These are phyloP conservation scores for Naganishia albida DNA, from an alignment of 1,284 basidiomycete genomes.

Conservation along the genomic window DNA sequence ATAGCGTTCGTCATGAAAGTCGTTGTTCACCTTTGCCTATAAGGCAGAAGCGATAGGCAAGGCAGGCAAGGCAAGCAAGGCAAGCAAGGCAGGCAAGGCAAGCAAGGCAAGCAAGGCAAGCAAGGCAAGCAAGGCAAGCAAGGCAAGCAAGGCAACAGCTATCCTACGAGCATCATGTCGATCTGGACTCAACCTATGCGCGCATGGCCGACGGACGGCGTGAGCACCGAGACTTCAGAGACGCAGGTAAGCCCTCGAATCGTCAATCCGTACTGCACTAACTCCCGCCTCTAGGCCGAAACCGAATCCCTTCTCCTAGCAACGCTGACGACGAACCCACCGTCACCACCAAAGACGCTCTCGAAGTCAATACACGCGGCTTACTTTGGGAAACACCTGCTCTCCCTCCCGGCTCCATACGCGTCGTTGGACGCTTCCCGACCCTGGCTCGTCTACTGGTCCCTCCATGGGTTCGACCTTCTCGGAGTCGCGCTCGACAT, in stretches of 20 bases:
- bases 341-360: conserved; percentile 36
- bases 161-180: conserved; percentile 20
- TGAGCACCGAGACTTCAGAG: conserved; percentile 30
- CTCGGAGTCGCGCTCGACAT: conserved; percentile 77
- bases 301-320: conserved; percentile 32
- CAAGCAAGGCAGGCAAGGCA: too few relatives aligned
- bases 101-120: too few relatives aligned
- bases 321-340: conserved; percentile 22
- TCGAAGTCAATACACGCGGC: conserved; percentile 42
- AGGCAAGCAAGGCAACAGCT: too few relatives aligned
- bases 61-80: too few relatives aligned
- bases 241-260: conserved; percentile 26
- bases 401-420: conserved; percentile 66
- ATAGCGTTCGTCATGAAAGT: too few relatives aligned
- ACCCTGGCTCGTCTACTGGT: conserved; percentile 92
- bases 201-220: conserved; percentile 32
- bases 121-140: too few relatives aligned
- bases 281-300: conserved; percentile 15
- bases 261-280: not conserved
- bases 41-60: too few relatives aligned
- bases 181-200: conserved; percentile 36
- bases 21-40: too few relatives aligned
- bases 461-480: conserved; percentile 73
- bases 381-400: conserved; percentile 46
- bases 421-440: conserved; percentile 85